Conservation (phyloP, 192 early-diverging fungal species). For the Backusella luteola region DNA sequence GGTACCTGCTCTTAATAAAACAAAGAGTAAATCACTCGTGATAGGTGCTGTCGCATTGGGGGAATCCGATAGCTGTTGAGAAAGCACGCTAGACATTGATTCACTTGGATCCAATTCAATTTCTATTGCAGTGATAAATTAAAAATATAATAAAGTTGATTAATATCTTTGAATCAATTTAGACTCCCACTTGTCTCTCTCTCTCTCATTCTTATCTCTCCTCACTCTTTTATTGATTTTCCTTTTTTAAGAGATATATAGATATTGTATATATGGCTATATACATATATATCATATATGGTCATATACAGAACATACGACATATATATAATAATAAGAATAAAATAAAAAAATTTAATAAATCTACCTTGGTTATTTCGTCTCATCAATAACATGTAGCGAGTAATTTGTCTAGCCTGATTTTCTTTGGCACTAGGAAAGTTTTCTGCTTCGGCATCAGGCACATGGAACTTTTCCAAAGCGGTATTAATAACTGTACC, state of each 20-base stretch:
- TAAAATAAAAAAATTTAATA: not conserved
- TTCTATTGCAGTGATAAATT: not conserved
- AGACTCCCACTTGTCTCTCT: not conserved
- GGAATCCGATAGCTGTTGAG: slow-evolving; percentile 1
- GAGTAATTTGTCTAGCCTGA: not conserved
- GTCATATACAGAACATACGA: not conserved
- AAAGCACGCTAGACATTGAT: slow-evolving; percentile 18
- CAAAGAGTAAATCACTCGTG: slow-evolving; percentile 25
- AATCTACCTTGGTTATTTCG: slow-evolving; percentile 13
- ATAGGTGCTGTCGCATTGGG: slow-evolving; percentile 7
- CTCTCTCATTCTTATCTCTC: not conserved
- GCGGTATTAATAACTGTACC: slow-evolving; percentile 44
- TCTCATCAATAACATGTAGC: slow-evolving; percentile 20
- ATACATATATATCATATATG: not conserved
- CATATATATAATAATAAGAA: not conserved
- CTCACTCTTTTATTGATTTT: slow-evolving; percentile 12
- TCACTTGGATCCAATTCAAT: slow-evolving; percentile 13
- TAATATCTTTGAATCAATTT: not conserved
- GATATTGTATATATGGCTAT: not conserved
- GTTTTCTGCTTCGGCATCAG: slow-evolving; percentile 27
- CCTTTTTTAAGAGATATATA: not conserved
- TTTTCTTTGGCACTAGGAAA: not conserved
- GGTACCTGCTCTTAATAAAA: slow-evolving; percentile 7
- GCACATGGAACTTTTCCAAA: slow-evolving; percentile 46
- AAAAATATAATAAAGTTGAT: not conserved